Evolutionary conservation across 208 protist species (phyloP).

Genomic region (Leishmania mexicana): DNA sequence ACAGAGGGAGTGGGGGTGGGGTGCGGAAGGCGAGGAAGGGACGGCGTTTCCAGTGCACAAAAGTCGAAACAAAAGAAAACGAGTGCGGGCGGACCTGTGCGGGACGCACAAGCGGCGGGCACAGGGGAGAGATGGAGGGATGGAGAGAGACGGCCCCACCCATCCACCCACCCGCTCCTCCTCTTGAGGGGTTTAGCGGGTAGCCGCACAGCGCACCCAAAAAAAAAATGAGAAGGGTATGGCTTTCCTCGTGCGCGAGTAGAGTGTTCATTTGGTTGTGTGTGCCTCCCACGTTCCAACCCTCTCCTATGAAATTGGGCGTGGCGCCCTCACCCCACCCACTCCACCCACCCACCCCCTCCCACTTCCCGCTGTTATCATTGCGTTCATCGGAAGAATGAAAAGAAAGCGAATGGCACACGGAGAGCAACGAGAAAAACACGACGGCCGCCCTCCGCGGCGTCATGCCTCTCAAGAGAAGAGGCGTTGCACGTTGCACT

Average conservation of each 20-base stretch:
- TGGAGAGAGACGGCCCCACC: too few relatives aligned
- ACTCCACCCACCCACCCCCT: not conserved
- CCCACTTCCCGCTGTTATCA: not conserved
- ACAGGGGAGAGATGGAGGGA: not conserved
- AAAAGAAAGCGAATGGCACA: not conserved
- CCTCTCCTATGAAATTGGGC: not conserved
- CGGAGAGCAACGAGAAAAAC: not conserved
- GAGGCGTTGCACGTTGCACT: not conserved
- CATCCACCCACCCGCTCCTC: too few relatives aligned
- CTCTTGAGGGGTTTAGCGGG: too few relatives aligned
- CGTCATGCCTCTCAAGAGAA: not conserved
- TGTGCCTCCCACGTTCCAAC: not conserved
- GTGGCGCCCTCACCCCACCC: not conserved
- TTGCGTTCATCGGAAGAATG: not conserved
- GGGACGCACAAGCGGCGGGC: too few relatives aligned
- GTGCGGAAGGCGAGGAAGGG: too few relatives aligned
- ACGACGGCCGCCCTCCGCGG: not conserved
- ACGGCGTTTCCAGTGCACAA: too few relatives aligned
- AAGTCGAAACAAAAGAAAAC: too few relatives aligned
- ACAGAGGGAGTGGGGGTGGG: too few relatives aligned
- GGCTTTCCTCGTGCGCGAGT: not conserved
- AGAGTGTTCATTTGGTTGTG: not conserved
- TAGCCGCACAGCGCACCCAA: not conserved
- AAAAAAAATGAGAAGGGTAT: not conserved
- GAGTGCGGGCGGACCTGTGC: too few relatives aligned